phyloP scores from a whole-genome alignment of 1,139 yeast species.

The Debaryomyces coudertii region DNA sequence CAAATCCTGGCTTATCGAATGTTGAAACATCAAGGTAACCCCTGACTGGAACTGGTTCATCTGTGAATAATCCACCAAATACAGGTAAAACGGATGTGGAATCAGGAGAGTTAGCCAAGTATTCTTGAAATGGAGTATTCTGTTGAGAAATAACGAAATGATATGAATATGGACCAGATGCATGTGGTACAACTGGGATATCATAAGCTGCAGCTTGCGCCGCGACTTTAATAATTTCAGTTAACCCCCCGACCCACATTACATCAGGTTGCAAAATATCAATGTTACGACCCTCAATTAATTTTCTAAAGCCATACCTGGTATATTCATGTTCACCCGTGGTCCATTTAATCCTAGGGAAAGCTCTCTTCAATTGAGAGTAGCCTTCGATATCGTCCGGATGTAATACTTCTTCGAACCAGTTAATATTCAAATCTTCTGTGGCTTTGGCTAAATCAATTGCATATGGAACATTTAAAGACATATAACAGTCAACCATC shows the following conservation, averaged over 20 bases:
- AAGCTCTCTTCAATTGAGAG: constrained; percentile 46
- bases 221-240: constrained; percentile 48
- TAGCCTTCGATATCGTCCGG: constrained; percentile 54
- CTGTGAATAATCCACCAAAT: constrained; percentile 46
- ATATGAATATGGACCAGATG: constrained; percentile 53
- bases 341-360: constrained; percentile 49
- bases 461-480: constrained; percentile 49
- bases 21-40: constrained; percentile 41
- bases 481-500: constrained; percentile 57
- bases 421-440: constrained; percentile 47
- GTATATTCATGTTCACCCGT: constrained; percentile 57
- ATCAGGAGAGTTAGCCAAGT: constrained; percentile 53
- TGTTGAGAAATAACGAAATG: constrained; percentile 52
- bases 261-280: constrained; percentile 55
- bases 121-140: constrained; percentile 55
- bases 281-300: constrained; percentile 49
- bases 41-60: constrained; percentile 50
- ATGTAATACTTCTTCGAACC: constrained; percentile 55
- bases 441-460: constrained; percentile 48
- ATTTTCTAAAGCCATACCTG: constrained; percentile 51
- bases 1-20: constrained; percentile 52
- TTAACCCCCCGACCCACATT: constrained; percentile 57
- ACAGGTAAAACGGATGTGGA: constrained; percentile 48
- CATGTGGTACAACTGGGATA: constrained; percentile 55
- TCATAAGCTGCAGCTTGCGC: constrained; percentile 56